Percentiles rank a stretch among this genome's conserved stretches.
phyloP scores from a whole-genome alignment of 371 early-diverging fungal genomes.

The Mucor saturninus region DNA sequence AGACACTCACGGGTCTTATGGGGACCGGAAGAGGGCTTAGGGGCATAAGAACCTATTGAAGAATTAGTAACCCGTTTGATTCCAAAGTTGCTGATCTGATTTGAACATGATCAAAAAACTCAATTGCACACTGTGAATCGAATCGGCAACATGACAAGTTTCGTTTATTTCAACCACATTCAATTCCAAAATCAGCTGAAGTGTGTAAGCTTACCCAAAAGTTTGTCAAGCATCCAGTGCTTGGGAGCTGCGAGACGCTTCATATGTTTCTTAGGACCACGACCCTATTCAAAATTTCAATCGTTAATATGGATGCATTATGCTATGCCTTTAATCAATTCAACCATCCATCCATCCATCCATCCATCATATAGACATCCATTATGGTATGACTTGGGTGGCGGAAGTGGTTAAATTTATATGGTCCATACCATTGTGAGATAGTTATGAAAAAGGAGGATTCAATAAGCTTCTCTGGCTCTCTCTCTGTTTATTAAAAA shows the following conservation, averaged over 20 bases:
- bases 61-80: no score
- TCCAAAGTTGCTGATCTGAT: background rate
- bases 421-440: constrained; percentile 36
- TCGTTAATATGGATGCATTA: background rate
- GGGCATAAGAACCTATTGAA: constrained; percentile 75
- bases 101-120: background rate
- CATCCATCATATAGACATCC: constrained; percentile 1
- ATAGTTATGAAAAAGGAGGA: constrained; percentile 37
- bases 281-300: constrained; percentile 66
- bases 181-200: background rate
- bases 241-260: constrained; percentile 99
- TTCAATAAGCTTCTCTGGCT: constrained; percentile 3
- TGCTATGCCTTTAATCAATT: background rate
- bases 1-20: constrained; percentile 99
- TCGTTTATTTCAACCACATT: background rate
- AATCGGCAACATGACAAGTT: background rate
- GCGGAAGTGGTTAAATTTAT: background rate
- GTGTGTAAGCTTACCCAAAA: constrained; percentile 53
- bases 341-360: constrained; percentile 29
- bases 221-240: constrained; percentile 99
- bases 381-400: background rate
- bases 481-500: constrained; percentile 2
- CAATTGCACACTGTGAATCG: background rate
- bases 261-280: constrained; percentile 99
- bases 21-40: constrained; percentile 98